A percentile compares a stretch with the other conserved stretches of the same genome.
phyloP scores from a whole-genome alignment of 1,284 basidiomycete species.

The Ganoderma resinaceum region DNA sequence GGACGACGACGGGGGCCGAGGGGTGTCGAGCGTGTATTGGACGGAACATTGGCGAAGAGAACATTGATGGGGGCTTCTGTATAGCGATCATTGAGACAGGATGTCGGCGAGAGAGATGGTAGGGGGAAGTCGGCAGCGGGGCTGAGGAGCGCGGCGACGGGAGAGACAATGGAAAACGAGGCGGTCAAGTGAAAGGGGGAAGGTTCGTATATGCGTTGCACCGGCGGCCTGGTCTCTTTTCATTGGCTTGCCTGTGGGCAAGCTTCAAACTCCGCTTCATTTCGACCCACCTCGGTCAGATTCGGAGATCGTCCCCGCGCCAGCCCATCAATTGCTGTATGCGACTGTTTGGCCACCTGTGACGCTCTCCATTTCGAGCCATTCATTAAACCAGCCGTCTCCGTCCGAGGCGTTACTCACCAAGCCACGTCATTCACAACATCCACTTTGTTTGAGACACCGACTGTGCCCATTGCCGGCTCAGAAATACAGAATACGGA shows the following conservation, averaged over 20 bases:
- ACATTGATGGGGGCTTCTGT: slow-evolving; percentile 57
- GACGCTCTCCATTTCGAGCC: slow-evolving; percentile 1
- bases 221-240: slow-evolving; percentile 30
- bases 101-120: slow-evolving; percentile 36
- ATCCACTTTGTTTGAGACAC: neutral
- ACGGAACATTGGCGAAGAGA: slow-evolving; percentile 45
- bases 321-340: slow-evolving; percentile 13
- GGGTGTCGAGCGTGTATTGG: slow-evolving; percentile 55
- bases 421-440: neutral
- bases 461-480: too few species aligned
- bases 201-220: slow-evolving; percentile 33
- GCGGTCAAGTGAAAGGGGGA: slow-evolving; percentile 34
- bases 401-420: neutral
- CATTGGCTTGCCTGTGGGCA: slow-evolving; percentile 25
- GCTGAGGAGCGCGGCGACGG: slow-evolving; percentile 37
- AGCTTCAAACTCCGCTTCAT: slow-evolving; percentile 31
- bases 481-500: neutral
- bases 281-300: slow-evolving; percentile 26
- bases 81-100: slow-evolving; percentile 65
- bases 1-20: slow-evolving; percentile 73
- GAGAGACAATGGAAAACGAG: slow-evolving; percentile 37
- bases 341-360: slow-evolving; percentile 18
- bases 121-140: slow-evolving; percentile 37
- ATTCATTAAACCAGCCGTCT: neutral
- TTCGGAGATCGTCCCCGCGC: slow-evolving; percentile 27